Evolutionary conservation across 2,329 filamentous ascomycete genomes (phyloP).

Genomic region (Sclerotinia glacialis): DNA sequence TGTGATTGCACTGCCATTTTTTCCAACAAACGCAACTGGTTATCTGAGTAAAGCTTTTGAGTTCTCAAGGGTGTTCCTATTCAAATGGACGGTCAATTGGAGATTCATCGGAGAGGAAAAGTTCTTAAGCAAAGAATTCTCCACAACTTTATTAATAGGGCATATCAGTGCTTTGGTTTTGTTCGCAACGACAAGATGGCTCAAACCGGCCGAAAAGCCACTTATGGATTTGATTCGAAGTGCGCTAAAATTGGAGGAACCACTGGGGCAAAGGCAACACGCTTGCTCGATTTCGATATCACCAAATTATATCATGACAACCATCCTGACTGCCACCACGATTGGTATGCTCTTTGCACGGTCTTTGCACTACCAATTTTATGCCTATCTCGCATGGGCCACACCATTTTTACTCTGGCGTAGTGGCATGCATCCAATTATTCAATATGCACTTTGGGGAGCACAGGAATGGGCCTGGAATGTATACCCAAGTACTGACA

Average conservation of each 20-base stretch:
- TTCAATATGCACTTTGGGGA: slow-evolving; percentile 59
- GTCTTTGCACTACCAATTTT: slow-evolving; percentile 74
- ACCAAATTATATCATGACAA: slow-evolving; percentile 59
- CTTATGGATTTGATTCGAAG: slow-evolving; percentile 45
- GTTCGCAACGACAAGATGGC: slow-evolving; percentile 59
- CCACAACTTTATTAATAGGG: slow-evolving; percentile 52
- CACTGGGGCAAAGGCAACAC: slow-evolving; percentile 45
- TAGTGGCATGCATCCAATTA: slow-evolving; percentile 56
- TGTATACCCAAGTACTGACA: slow-evolving; percentile 64
- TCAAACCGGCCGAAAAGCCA: slow-evolving; percentile 53
- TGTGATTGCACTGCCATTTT: slow-evolving; percentile 64
- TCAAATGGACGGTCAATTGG: slow-evolving; percentile 99
- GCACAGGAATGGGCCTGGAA: slow-evolving; percentile 74
- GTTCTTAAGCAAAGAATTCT: slow-evolving; percentile 70
- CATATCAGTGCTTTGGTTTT: slow-evolving; percentile 55
- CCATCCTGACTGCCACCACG: slow-evolving; percentile 59
- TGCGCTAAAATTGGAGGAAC: slow-evolving; percentile 36
- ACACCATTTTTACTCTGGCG: slow-evolving; percentile 69
- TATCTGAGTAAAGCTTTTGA: slow-evolving; percentile 87
- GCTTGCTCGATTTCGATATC: slow-evolving; percentile 52
- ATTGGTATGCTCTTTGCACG: slow-evolving; percentile 69
- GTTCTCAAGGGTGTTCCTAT: slow-evolving; percentile 84
- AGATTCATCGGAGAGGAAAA: slow-evolving; percentile 81
- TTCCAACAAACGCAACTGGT: slow-evolving; percentile 59
- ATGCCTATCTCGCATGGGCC: slow-evolving; percentile 70